Evolutionary conservation across 306 rosid species (phyloP).

Genomic region (Glycine soja): DNA sequence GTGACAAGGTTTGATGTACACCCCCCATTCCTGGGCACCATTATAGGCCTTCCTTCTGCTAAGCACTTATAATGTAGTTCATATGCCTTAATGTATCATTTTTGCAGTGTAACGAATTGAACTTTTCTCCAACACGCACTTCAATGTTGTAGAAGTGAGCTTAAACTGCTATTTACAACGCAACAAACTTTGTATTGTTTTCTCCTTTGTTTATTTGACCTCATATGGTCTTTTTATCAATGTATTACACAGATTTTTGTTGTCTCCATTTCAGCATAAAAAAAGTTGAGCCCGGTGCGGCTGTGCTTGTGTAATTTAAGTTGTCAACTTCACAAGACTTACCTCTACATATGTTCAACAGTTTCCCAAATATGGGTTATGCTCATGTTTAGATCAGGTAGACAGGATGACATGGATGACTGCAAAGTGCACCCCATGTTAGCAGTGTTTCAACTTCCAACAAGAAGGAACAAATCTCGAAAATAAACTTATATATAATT

Average conservation of each 20-base stretch:
- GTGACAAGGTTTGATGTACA: too few species aligned
- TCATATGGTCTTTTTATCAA: background rate
- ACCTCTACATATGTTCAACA: too few species aligned
- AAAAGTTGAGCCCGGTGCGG: background rate
- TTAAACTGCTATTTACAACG: background rate
- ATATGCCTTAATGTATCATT: too few species aligned
- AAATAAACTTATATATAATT: too few species aligned
- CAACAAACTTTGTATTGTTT: background rate
- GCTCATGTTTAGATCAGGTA: too few species aligned
- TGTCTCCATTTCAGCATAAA: background rate
- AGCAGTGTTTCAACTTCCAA: too few species aligned
- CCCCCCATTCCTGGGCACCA: background rate
- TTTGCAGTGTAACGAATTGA: too few species aligned
- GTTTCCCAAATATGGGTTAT: too few species aligned
- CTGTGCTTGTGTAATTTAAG: conserved; percentile 4
- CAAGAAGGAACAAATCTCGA: too few species aligned
- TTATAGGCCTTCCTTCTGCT: background rate
- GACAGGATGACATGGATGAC: too few species aligned
- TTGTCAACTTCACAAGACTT: conserved; percentile 20
- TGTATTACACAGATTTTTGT: too few species aligned
- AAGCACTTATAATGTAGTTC: background rate
- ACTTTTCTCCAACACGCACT: background rate
- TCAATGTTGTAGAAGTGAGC: background rate
- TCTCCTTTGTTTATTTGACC: background rate
- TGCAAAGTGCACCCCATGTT: too few species aligned